Evolutionary conservation across 768 basidiomycete genomes (phyloP), one percentile per base, ranked within the genome.

Genomic region (Neoboletus brunneissimus): DNA sequence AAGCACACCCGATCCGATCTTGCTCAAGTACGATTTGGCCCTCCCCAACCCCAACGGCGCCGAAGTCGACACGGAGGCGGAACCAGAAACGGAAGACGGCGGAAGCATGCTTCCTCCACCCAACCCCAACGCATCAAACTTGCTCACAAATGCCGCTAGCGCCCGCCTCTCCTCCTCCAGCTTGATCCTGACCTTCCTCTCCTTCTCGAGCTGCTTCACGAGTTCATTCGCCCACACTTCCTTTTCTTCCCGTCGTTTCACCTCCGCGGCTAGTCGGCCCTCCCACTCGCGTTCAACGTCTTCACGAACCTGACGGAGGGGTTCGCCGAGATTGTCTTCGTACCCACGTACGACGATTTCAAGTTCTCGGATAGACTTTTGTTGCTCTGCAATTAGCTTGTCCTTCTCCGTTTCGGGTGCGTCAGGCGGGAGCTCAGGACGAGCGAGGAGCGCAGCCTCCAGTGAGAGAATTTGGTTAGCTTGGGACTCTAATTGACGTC

Each of bases 401-500:
- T 94, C 88, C 68, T 94, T 91, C 57, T 89, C 87, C 22, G 76
- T 75, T 54, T 87, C 86, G 0, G 87, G 78, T 25, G 87, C 87
- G 51, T 84, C 81, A 0, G 81, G 74, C 1, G 87, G 82, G 11
- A 88, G 71, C 35, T 81, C 78, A 0, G 91, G 89, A 5, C 90
- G 82, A 8, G 88, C 80, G 2, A 83, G 79, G 6, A 96, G 78
- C 0, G 91, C 83, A 0, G 83, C 85, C 69, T 94, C 90, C 4
- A 96, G 80, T 0, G 91, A 89, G 2, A 93, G 78, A 47, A 96
- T 91, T 63, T 95, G 91, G 8, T 81, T 86, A 0, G 86, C 81
- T 64, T 96, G 93, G 0, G 88, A 82, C 42, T 93, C 88, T 35
- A 96, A 72, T 60, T 94, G 83, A 20, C 85, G 80, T 27, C 89